Percentiles rank a stretch among this genome's conserved stretches.
Conservation (phyloP, 768 basidiomycete genomes). For the Hemileccinum impolitum region DNA sequence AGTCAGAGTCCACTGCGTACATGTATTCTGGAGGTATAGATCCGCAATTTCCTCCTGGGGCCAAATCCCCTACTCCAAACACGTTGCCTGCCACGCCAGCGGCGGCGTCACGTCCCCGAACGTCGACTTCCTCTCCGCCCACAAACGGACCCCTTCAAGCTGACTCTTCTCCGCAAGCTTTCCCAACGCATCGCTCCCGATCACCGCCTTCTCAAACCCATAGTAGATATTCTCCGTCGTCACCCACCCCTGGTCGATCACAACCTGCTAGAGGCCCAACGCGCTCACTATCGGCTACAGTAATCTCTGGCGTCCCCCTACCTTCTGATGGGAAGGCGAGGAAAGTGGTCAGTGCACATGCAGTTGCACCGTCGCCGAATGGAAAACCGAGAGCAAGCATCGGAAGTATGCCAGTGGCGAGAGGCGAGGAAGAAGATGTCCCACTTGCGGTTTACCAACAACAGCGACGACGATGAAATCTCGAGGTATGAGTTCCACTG, state of each 20-base stretch:
- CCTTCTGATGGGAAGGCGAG: constrained; percentile 50
- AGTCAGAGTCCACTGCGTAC: constrained; percentile 28
- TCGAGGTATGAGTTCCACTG: constrained; percentile 12
- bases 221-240: constrained; percentile 35
- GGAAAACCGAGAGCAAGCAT: constrained; percentile 41
- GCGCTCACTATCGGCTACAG: constrained; percentile 75
- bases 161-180: constrained; percentile 26
- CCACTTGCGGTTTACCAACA: constrained; percentile 80
- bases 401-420: constrained; percentile 31
- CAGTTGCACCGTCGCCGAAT: constrained; percentile 36
- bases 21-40: constrained; percentile 29
- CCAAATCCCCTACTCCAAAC: constrained; percentile 42
- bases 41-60: constrained; percentile 53
- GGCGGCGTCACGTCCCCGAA: constrained; percentile 19
- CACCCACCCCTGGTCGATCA: constrained; percentile 21
- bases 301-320: constrained; percentile 35
- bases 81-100: constrained; percentile 23
- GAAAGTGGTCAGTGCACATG: constrained; percentile 68
- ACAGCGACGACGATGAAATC: constrained; percentile 51
- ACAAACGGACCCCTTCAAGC: constrained; percentile 18
- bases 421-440: constrained; percentile 71
- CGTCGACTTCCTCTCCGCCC: constrained; percentile 35
- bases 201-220: constrained; percentile 50
- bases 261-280: constrained; percentile 41
- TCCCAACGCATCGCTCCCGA: constrained; percentile 42